Evolutionary conservation across 1,139 yeast species (phyloP).

Genomic region (Yamadazyma trypodendri): DNA sequence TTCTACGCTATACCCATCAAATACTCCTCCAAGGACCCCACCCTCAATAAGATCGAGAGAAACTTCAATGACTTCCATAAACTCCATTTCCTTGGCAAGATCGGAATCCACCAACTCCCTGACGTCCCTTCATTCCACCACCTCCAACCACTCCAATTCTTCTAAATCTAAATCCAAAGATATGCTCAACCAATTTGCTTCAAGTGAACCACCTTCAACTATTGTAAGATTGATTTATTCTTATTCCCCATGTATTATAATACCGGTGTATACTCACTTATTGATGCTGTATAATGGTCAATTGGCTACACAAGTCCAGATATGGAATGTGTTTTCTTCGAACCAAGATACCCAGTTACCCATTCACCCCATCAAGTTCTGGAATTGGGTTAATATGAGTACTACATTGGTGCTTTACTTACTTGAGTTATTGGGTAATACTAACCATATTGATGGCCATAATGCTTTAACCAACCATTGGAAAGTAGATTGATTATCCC

Average conservation of each 20-base stretch:
- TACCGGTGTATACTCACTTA: conserved; percentile 91
- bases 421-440: conserved; percentile 61
- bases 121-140: conserved; percentile 7
- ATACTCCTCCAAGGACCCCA: conserved; percentile 36
- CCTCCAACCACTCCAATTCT: conserved; percentile 5
- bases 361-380: conserved; percentile 84
- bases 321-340: conserved; percentile 54
- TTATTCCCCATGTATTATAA: conserved; percentile 89
- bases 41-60: conserved; percentile 16
- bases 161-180: conserved; percentile 4
- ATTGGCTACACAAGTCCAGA: conserved; percentile 54
- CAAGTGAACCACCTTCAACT: conserved; percentile 36
- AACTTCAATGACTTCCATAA: conserved; percentile 15
- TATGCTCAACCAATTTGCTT: conserved; percentile 10
- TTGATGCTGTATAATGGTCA: conserved; percentile 88
- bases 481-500: conserved; percentile 34
- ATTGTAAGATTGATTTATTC: conserved; percentile 69
- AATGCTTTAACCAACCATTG: conserved; percentile 41
- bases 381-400: conserved; percentile 95
- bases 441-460: conserved; percentile 27
- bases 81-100: conserved; percentile 12
- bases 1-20: conserved; percentile 33
- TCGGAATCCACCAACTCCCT: conserved; percentile 10
- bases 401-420: conserved; percentile 77
- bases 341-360: conserved; percentile 28